Evolutionary conservation across 2,329 filamentous ascomycete genomes (phyloP).

Genomic region (Pseudogymnoascus pannorum): DNA sequence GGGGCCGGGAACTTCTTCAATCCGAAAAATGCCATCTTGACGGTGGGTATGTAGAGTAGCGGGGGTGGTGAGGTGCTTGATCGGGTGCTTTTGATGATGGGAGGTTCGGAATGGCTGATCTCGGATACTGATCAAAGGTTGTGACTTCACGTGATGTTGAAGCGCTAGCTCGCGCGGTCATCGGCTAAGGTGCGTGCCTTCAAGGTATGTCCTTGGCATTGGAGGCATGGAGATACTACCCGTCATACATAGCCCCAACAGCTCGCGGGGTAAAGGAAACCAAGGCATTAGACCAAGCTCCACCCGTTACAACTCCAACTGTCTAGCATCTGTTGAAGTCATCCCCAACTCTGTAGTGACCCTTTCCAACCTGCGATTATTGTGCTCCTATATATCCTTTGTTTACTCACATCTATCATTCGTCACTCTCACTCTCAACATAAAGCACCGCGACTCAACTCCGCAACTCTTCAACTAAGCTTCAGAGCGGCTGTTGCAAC

Average conservation of each 20-base stretch:
- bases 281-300: not conserved
- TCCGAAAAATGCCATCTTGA: conserved; percentile 70
- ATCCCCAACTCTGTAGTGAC: not conserved
- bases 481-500: conserved; percentile 1
- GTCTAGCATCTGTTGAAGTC: not conserved
- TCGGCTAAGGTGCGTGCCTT: conserved; percentile 2
- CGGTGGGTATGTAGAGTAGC: conserved; percentile 34
- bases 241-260: conserved; percentile 4
- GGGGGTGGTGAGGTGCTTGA: conserved; percentile 29
- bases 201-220: conserved; percentile 4
- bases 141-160: conserved; percentile 1
- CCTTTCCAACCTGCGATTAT: not conserved
- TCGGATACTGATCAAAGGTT: conserved; percentile 1
- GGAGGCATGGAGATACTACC: not conserved
- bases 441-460: not conserved
- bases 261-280: conserved; percentile 1
- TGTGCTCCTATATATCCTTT: not conserved
- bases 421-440: not conserved
- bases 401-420: not conserved
- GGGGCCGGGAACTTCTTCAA: conserved; percentile 73
- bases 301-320: not conserved
- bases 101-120: not conserved
- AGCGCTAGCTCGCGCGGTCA: not conserved
- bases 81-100: not conserved
- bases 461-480: not conserved